Base-by-base conservation (phyloP, 2,329 filamentous ascomycete species). In the Neonectria coccinea region DNA sequence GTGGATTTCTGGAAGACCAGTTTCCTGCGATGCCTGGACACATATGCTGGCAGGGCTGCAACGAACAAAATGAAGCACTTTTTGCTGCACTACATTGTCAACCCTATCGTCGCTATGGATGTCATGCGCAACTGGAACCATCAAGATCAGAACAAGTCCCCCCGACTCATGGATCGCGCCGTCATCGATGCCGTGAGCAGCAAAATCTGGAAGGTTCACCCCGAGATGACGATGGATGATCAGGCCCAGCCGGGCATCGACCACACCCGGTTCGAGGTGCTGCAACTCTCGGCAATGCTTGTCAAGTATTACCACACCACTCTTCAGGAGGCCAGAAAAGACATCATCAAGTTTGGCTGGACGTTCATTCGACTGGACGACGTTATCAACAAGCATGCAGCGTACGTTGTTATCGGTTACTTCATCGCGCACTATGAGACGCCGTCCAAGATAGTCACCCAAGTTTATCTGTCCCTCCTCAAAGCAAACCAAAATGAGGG, bases 291-390 rank as follows among this genome's bases (percentile, higher is more conserved):
- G 6, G 94, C 96, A 0, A 89, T 99, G 83, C 84, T 99, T 42
- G 91, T 99, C 79, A 99, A 99, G 76, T 97, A 98, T 74, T 93
- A 99, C 74, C 90, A 95, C 74, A 88, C 88, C 33, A 92, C 94
- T 58, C 87, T 99, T 1, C 92, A 97, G 70, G 96, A 98, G 74
- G 91, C 93, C 2, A 90, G 97, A 41, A 99, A 99, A 79, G 96
- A 99, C 69, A 95, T 99, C 67, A 99, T 99, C 75, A 98, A 97
- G 80, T 99, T 98, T 79, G 94, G 94, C 3, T 99, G 96, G 96
- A 97, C 94, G 18, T 98, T 97, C 76, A 99, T 99, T 73, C 89
- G 93, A 25, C 87, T 99, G n/a, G 97, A 99, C 75, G 96, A 99
- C 78, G 92, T 97, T 62, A 97, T 99, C 82, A 99, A 98, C 83